A percentile compares a stretch with the other conserved stretches of the same genome.
Conservation (phyloP, 805 yeast genomes). For the Kodamaea leandrae region DNA sequence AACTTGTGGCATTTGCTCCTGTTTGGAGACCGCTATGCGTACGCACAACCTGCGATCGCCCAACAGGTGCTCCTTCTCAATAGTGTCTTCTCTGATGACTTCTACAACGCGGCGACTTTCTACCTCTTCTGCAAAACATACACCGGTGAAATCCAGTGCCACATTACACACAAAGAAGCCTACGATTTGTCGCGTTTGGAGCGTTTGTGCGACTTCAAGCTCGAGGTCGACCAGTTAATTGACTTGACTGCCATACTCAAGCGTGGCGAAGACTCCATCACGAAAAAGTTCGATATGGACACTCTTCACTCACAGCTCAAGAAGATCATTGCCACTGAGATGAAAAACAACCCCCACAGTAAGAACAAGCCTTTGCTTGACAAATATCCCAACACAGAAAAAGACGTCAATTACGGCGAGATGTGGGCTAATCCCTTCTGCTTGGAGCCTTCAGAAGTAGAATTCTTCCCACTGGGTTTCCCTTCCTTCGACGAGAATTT, state of each 20-base stretch:
- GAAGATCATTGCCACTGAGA: neutral
- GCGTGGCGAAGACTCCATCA: neutral
- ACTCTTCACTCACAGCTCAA: neutral
- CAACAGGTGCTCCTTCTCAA: constrained; percentile 5
- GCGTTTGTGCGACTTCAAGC: constrained; percentile 10
- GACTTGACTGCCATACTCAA: constrained; percentile 1
- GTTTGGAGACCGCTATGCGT: constrained; percentile 6
- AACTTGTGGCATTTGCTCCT: constrained; percentile 5
- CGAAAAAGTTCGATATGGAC: neutral
- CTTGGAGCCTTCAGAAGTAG: constrained; percentile 3
- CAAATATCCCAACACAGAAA: neutral
- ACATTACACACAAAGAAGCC: constrained; percentile 9
- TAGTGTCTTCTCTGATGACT: constrained; percentile 10
- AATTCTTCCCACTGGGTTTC: constrained; percentile 6
- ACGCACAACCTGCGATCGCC: constrained; percentile 2
- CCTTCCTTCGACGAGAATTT: constrained; percentile 9
- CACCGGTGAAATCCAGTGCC: constrained; percentile 11
- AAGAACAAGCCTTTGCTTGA: neutral
- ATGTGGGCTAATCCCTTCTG: constrained; percentile 9
- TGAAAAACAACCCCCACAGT: constrained; percentile 1
- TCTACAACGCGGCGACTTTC: constrained; percentile 10
- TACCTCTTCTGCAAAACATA: constrained; percentile 10
- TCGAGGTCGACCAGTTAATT: neutral
- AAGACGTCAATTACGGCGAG: neutral
- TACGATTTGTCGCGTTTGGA: constrained; percentile 10